Conservation (phyloP, 768 basidiomycete genomes). For the Lentinula detonsa region DNA sequence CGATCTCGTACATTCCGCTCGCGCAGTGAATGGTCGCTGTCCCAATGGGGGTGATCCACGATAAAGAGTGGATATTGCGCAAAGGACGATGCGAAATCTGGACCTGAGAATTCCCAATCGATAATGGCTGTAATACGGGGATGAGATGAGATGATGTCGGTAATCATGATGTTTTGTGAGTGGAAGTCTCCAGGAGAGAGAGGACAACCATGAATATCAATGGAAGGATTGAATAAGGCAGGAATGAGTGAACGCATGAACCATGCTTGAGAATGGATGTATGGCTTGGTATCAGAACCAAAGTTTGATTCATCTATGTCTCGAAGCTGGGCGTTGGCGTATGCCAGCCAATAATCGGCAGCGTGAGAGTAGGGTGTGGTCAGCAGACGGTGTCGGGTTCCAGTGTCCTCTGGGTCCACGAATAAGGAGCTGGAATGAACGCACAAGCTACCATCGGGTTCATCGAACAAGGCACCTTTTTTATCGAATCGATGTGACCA, state of each 20-base stretch:
- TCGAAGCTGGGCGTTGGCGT: slow-evolving; percentile 1
- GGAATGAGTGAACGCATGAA: slow-evolving; percentile 7
- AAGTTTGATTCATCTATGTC: slow-evolving; percentile 6
- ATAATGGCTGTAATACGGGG: slow-evolving; percentile 10
- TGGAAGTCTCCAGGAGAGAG: slow-evolving; percentile 16
- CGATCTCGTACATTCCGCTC: slow-evolving; percentile 7
- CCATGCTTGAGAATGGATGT: slow-evolving; percentile 7
- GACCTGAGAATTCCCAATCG: slow-evolving; percentile 16
- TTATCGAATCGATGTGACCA: slow-evolving; percentile 5
- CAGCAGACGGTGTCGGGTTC: background rate
- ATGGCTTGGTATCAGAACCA: slow-evolving; percentile 4
- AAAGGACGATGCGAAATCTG: slow-evolving; percentile 6
- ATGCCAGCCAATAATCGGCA: slow-evolving; percentile 6
- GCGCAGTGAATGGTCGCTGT: slow-evolving; percentile 4
- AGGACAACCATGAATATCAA: slow-evolving; percentile 10
- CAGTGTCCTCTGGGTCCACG: background rate
- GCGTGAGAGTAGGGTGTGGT: slow-evolving; percentile 3
- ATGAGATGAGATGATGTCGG: slow-evolving; percentile 4
- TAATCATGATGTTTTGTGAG: slow-evolving; percentile 16
- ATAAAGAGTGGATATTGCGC: slow-evolving; percentile 8
- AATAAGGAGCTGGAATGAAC: background rate
- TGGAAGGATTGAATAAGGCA: slow-evolving; percentile 8
- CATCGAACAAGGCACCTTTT: slow-evolving; percentile 5
- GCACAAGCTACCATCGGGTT: background rate
- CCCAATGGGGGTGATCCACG: slow-evolving; percentile 7